Percentiles rank a stretch among this genome's conserved stretches.
These are phyloP conservation scores for Tricholoma hemisulphureum DNA, from an alignment of 768 basidiomycete species.

Conservation along the genomic window DNA sequence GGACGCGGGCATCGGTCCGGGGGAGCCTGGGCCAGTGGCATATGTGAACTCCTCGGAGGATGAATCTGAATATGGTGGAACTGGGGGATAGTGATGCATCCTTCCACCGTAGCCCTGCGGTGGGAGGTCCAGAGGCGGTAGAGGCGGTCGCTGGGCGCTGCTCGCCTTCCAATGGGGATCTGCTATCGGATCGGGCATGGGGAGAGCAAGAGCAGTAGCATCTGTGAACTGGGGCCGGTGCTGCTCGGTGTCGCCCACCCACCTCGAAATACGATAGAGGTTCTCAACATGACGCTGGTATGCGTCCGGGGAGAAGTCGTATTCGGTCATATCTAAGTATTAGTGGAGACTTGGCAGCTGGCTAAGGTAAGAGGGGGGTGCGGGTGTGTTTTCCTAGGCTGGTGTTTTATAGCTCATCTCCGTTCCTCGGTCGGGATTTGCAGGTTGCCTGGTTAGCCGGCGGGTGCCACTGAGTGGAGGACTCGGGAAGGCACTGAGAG, in stretches of 20 bases:
- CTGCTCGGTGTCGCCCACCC: conserved; percentile 20
- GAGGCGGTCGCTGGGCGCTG: conserved; percentile 10
- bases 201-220: conserved; percentile 15
- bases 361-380: too few species aligned
- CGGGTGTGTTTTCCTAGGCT: too few species aligned
- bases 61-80: conserved; percentile 6
- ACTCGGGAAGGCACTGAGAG: too few species aligned
- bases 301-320: conserved; percentile 25
- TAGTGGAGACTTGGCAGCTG: too few species aligned
- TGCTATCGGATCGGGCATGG: background rate
- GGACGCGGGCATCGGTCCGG: conserved; percentile 13
- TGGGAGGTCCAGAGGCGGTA: conserved; percentile 15
- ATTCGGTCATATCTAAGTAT: conserved; percentile 29
- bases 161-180: background rate
- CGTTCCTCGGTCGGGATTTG: too few species aligned
- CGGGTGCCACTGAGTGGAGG: too few species aligned
- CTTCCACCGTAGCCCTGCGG: conserved; percentile 3
- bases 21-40: conserved; percentile 9
- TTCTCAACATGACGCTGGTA: conserved; percentile 18
- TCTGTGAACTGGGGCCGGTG: conserved; percentile 14
- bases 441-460: too few species aligned
- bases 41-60: conserved; percentile 12
- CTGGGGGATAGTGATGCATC: conserved; percentile 1
- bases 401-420: background rate
- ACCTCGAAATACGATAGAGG: conserved; percentile 20